Evolutionary conservation across 192 early-diverging fungal genomes (phyloP), one percentile per base, ranked within the genome.

Genomic region (Phycomyces nitens): DNA sequence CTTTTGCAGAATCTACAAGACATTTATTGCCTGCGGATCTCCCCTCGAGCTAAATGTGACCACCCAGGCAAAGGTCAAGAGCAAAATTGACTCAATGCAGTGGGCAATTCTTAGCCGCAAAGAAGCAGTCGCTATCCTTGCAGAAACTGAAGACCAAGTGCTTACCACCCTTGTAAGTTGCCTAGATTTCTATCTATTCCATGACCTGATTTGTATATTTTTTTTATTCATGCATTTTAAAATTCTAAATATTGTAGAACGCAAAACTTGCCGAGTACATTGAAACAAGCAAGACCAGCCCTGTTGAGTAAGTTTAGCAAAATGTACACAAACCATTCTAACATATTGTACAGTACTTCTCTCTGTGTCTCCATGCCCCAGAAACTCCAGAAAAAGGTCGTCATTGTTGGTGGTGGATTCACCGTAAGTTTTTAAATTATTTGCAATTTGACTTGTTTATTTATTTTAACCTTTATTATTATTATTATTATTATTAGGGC

Each of bases 341-440:
- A 8, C n/a, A 16, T 21, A 16, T 16, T 16, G 3, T 47, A 11
- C 18, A 47, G 44, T 14, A 14, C 12, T 2, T 2, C 44, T 14
- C 2, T 18, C 18, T 7, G 12, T 47, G 4, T 18, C n/a, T 62
- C 60, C 34, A 50, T 51, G 24, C 41, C 53, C n/a, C 15, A 23
- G 16, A 56, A 38, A 23, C 21, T 43, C 39, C 66, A 61, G 29
- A 60, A 61, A 16, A 54, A 49, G 29, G 60, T 75, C 14, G 59
- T 58, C 22, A 70, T 75, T 54, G 53, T 75, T 53, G 73, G 73
- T 43, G 73, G 73, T 22, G 73, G 73, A 16, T 75, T 75, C 44
- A 64, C 62, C 12, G 73, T 75, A 75, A 38, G 63, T 26, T 39
- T 8, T 22, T 2, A 34, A 8, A 49, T 7, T 49, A 29, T 0